Percentiles rank a stretch among this genome's conserved stretches.
Evolutionary conservation across 805 yeast genomes (phyloP).

Genomic region (Cyberlindnera meyerae): DNA sequence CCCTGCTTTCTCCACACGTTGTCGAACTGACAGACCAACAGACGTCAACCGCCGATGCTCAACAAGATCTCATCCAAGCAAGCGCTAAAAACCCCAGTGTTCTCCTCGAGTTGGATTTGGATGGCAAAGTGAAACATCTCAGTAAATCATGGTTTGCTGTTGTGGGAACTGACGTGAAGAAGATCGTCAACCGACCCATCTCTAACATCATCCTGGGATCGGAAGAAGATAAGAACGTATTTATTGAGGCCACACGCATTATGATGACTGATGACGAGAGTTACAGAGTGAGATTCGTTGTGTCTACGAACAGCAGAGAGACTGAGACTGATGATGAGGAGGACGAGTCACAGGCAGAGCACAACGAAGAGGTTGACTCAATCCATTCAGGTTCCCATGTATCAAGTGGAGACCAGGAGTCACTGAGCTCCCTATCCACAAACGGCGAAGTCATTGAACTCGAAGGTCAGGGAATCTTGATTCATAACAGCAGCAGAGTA

Average conservation of each 20-base stretch:
- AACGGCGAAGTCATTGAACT: conserved; percentile 64
- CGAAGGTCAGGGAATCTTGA: conserved; percentile 91
- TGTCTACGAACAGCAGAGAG: conserved; percentile 32
- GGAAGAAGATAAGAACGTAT: conserved; percentile 60
- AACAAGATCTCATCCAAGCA: conserved; percentile 53
- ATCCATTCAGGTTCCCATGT: conserved; percentile 6
- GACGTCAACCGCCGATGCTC: conserved; percentile 9
- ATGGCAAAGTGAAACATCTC: conserved; percentile 70
- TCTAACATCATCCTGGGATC: conserved; percentile 61
- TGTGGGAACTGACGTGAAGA: conserved; percentile 59
- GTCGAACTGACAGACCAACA: too few relatives aligned
- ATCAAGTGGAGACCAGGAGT: conserved; percentile 28
- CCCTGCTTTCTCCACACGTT: background rate
- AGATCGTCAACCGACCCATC: conserved; percentile 54
- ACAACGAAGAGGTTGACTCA: conserved; percentile 6
- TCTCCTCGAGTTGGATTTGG: conserved; percentile 79
- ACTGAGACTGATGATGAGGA: conserved; percentile 24
- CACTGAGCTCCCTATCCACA: conserved; percentile 37
- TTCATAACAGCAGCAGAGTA: conserved; percentile 54
- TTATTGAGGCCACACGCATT: conserved; percentile 60
- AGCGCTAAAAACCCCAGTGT: conserved; percentile 68
- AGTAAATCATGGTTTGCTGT: conserved; percentile 75
- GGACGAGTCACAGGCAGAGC: conserved; percentile 12
- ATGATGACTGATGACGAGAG: conserved; percentile 73
- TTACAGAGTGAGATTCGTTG: conserved; percentile 70